Base-by-base conservation (phyloP, 2,329 filamentous ascomycete genomes). In the Claviceps sp. region DNA sequence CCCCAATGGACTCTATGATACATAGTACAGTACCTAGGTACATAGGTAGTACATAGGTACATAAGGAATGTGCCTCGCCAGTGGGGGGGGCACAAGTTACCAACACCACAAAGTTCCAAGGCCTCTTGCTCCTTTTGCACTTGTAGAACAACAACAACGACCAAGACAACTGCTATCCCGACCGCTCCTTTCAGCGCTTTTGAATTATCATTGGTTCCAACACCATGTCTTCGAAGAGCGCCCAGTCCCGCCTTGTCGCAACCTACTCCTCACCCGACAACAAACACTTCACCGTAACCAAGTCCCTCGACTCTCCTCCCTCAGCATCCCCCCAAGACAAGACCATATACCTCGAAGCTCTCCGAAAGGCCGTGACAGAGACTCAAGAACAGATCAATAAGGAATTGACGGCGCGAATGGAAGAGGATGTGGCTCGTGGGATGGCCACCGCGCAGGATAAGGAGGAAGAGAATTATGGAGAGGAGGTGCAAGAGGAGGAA, bases 381-480 rank as follows among this genome's bases (percentile, higher is more conserved):
- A 68, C 85, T n/a, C 87, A 90, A 63, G 74, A 74, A 52, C 70
- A 75, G 49, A 71, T 90, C 63, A 91, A 91, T 67, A 71, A 69
- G 56, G 82, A 86, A 63, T 73, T 91, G 54, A 90, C 87, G 5
- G 64, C 72, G 50, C 79, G 82, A 53, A 90, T 90, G 87, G 84
- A 84, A 40, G 75, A 85, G 55, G 85, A 89, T 63, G 85, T 83
- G 62, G 69, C 67, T 8, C 68, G 70, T 14, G 73, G 73, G 16
- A 67, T 67, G 1, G 65, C 66, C 0, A 38, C 51, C 0, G 47
- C 16, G 26, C 40, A 83, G 54, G 72, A 66, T 11, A 75, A 77
- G 55, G 81, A 83, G 62, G 86, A 89, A 62, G 80, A 87, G 60
- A 85, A 89, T 63, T 95, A 95, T 63, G 89, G 89, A 47, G 89